Evolutionary conservation across 2,329 filamentous ascomycete species (phyloP), one percentile per base, ranked within the genome.

Genomic region (Chaetomiaceae sp.): DNA sequence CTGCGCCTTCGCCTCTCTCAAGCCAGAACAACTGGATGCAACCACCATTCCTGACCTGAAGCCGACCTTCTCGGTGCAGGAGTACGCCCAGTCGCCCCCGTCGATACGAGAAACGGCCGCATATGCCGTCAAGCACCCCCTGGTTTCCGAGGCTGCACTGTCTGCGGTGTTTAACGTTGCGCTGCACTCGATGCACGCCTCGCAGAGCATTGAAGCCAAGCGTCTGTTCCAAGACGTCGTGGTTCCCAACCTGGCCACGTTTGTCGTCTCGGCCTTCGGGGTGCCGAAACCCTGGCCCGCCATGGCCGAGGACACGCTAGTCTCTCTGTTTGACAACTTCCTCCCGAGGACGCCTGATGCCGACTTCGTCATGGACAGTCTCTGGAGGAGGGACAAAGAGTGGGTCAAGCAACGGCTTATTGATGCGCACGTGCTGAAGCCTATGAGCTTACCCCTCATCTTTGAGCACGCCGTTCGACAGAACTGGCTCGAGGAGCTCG

Each of bases 351-450:
- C 88, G 10, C 76, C 83, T 4, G 80, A 90, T 45, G 86, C 88
- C 62, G 83, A 90, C 55, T 94, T 96, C 53, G 91, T 95, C 12
- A 77, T 98, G 47, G 84, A 95, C 61, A 90, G 88, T 48, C 70
- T 95, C 6, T 97, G 91, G 90, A 83, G 85, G 56, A 89, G 93
- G 61, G 88, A 97, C 62, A 86, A 83, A 55, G 77, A 84, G 17
- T 97, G 89, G 85, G 86, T 97, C 14, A 83, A 84, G 9, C 79
- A 83, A 53, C 81, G 86, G 48, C 79, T 98, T 27, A 81, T 91
- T 34, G 83, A 89, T 49, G 77, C 79, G 8, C 88, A 93, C 63
- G 84, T 83, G 33, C 70, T 75, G 48, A 79, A 86, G 56, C 83
- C 81, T 2, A 78, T 82, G 47, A 76, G 83, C 41, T 73, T 90